Evolutionary conservation across 345 rosid genomes (phyloP).

Genomic region (Theobroma cacao): DNA sequence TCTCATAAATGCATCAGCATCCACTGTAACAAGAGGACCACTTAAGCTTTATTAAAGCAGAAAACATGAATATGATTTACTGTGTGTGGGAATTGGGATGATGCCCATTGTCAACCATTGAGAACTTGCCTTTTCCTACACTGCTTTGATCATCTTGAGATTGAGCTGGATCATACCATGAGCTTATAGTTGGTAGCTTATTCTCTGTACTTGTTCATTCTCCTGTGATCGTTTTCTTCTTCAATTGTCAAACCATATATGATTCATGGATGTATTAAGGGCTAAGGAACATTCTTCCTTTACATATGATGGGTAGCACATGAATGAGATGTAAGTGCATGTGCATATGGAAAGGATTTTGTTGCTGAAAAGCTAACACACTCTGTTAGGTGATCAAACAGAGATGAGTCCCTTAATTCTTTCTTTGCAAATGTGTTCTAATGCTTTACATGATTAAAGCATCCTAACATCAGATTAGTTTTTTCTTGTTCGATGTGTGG

Average conservation of each 20-base stretch:
- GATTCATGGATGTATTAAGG: not conserved
- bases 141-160: not conserved
- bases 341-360: not conserved
- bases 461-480: not conserved
- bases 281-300: not conserved
- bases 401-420: too few species aligned
- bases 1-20: too few species aligned
- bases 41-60: too few species aligned
- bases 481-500: not conserved
- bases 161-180: not conserved
- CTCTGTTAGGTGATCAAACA: too few species aligned
- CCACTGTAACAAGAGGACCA: too few species aligned
- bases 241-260: not conserved
- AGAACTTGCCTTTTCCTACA: not conserved
- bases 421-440: not conserved
- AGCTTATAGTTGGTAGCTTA: not conserved
- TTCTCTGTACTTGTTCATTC: not conserved
- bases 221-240: not conserved
- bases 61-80: not conserved
- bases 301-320: too few species aligned
- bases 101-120: not conserved
- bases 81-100: not conserved
- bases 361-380: not conserved
- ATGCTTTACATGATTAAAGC: not conserved
- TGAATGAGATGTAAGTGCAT: too few species aligned